Evolutionary conservation across 768 basidiomycete species (phyloP), one percentile per base, ranked within the genome.

Genomic region (Rhodotorula kratochvilovae): DNA sequence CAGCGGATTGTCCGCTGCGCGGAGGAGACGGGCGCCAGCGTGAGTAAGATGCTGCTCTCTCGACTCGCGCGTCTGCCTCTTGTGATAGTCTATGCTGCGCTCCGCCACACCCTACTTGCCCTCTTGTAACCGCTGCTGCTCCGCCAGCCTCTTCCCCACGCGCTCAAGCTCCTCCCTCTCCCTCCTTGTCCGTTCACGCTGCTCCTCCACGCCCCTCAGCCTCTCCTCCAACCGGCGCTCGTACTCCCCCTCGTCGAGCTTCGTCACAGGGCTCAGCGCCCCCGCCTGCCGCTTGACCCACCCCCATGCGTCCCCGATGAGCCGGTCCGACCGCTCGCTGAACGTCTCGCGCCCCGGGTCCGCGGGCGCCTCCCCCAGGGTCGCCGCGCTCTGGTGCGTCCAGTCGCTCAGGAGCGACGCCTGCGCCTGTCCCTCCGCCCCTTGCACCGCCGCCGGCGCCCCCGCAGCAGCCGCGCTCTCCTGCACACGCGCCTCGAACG

Each of bases 261-360:
- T 46, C 33, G 68, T 70, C 48, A 74, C 31, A 23, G 73, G 73
- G 4, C n/a, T 35, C 10, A 65, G 19, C 11, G 10, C 19, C 21
- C 31, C 25, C 21, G 58, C 13, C 27, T 36, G 31, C 21, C 16
- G 0, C 36, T 43, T 58, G 2, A 45, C 8, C 69, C 57, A 62
- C 7, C 23, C 16, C 66, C 68, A 67, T 0, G 12, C 43, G 21
- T 33, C 48, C 13, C 16, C 27, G 36, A 67, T 23, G 39, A 74
- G 42, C 1, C 63, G 51, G 55, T 74, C 73, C 15, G 66, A 67
- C 27, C 73, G 61, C 33, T 74, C 73, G 31, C 66, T 61, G 56
- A 74, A 74, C 21, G 73, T 74, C 12, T 70, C 57, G 33, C 62
- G 55, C 5, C 62, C 63, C 5, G 72, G 72, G 31, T 70, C 72